phyloP scores from a whole-genome alignment of 495 filamentous ascomycete species.

The Xylaria palmicola region DNA sequence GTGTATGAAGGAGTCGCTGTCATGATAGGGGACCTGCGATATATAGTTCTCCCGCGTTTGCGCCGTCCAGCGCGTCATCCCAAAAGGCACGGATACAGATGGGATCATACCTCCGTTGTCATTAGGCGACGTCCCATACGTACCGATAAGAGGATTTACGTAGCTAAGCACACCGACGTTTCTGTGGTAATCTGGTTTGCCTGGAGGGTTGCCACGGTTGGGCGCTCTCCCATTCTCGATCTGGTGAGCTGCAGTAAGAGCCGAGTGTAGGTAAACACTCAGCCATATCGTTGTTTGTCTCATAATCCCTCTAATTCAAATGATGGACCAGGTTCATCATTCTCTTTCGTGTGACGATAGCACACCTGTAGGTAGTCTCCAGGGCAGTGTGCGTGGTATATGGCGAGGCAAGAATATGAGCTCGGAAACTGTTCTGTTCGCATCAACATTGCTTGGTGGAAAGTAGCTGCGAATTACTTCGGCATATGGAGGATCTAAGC shows the following conservation, averaged over 20 bases:
- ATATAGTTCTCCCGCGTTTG: constrained; percentile 37
- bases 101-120: constrained; percentile 37
- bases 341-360: not conserved
- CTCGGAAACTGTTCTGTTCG: not conserved
- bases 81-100: constrained; percentile 33
- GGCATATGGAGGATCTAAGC: not conserved
- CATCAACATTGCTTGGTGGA: not conserved
- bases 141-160: constrained; percentile 34
- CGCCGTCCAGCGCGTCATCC: constrained; percentile 36
- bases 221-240: not conserved
- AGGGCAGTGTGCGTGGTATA: not conserved
- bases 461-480: not conserved
- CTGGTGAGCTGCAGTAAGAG: not conserved
- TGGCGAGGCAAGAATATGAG: not conserved
- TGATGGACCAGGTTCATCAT: not conserved
- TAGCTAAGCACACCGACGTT: constrained; percentile 28
- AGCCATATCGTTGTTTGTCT: not conserved
- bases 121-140: constrained; percentile 25
- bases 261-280: not conserved
- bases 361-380: too few species aligned
- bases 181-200: constrained; percentile 20
- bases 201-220: too few species aligned
- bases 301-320: not conserved
- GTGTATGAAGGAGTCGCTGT: constrained; percentile 28
- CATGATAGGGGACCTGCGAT: constrained; percentile 32